Conservation (phyloP, 352 stramenopile species). For the Pythium myriotylum region DNA sequence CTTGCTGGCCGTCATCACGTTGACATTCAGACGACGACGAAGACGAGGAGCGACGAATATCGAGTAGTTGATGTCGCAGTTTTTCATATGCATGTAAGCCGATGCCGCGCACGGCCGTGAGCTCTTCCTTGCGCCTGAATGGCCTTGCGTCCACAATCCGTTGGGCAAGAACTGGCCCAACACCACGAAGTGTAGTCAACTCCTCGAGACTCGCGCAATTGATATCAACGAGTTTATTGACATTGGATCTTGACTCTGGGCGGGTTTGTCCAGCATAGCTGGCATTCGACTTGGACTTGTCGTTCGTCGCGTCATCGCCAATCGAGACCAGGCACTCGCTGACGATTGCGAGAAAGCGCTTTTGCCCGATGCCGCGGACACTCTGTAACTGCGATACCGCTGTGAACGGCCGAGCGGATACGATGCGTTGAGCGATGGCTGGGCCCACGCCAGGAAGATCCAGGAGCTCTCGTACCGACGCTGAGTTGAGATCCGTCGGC, state of each 20-base stretch:
- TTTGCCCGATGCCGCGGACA: slow-evolving; percentile 50
- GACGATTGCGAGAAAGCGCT: slow-evolving; percentile 19
- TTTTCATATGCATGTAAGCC: slow-evolving; percentile 43
- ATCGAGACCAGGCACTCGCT: slow-evolving; percentile 14
- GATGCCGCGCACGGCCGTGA: slow-evolving; percentile 55
- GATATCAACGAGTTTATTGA: slow-evolving; percentile 36
- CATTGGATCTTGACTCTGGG: too few relatives aligned
- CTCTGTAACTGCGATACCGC: slow-evolving; percentile 37
- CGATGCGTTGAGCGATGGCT: slow-evolving; percentile 42
- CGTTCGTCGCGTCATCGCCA: background rate
- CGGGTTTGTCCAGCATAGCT: too few relatives aligned
- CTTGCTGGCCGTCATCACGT: too few relatives aligned
- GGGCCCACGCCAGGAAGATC: slow-evolving; percentile 46
- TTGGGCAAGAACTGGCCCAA: slow-evolving; percentile 42
- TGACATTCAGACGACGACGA: too few relatives aligned
- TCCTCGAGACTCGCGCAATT: slow-evolving; percentile 45
- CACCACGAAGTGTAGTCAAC: slow-evolving; percentile 41
- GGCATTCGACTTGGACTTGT: too few relatives aligned
- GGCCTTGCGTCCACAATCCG: slow-evolving; percentile 50
- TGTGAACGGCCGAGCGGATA: slow-evolving; percentile 47
- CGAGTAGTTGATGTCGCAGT: slow-evolving; percentile 29
- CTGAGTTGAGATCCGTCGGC: slow-evolving; percentile 39
- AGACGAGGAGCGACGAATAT: slow-evolving; percentile 3
- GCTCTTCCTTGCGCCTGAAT: slow-evolving; percentile 49
- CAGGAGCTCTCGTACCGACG: slow-evolving; percentile 37